Evolutionary conservation across 768 basidiomycete species (phyloP), one percentile per base, ranked within the genome.

Genomic region (Exsudoporus frostii): DNA sequence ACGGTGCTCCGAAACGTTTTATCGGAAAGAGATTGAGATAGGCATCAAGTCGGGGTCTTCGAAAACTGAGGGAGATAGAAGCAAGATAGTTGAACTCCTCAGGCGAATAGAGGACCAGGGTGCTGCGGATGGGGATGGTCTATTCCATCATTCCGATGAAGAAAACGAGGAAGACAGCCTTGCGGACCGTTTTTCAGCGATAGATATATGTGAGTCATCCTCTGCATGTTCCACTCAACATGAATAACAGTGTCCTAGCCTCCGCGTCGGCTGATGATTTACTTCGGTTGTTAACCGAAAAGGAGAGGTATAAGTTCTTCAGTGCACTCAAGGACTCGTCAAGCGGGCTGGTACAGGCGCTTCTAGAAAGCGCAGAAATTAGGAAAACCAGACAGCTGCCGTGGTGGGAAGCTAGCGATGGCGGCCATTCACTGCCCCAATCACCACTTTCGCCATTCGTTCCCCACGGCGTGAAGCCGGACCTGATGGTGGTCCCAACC

Each of bases 1-100:
- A 3, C 77, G 80, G 66, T 93, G 91, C 72, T 91, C 90, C 24
- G 92, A 93, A 66, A 71, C 76, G 0, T 94, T 94, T 66, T 92
- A 92, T 68, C 82, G 83, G 58, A 84, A 83, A 47, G 86, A 90
- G 63, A 69, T 93, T 4, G 83, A 88, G 57, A 67, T 68, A 2
- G 82, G 86, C 42, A 85, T 90, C 48, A 76, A 75, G 37, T 64
- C 78, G 0, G 76, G 74, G 32, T 76, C 85, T 4, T 79, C 82
- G 5, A 83, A 79, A 61, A 74, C 78, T 3, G 68, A 73, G 0
- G 72, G 80, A 53, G 89, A 93, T 62, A 75, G 82, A 40, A 65
- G 70, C 42, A 74, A 78, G 55, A 92, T 90, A 80, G 68, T 92
- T 61, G 82, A 84, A 43, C 63, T 92, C 5, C 73, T 93, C 20